phyloP scores from a whole-genome alignment of 495 filamentous ascomycete genomes.

The Trichodelitschia bisporula region DNA sequence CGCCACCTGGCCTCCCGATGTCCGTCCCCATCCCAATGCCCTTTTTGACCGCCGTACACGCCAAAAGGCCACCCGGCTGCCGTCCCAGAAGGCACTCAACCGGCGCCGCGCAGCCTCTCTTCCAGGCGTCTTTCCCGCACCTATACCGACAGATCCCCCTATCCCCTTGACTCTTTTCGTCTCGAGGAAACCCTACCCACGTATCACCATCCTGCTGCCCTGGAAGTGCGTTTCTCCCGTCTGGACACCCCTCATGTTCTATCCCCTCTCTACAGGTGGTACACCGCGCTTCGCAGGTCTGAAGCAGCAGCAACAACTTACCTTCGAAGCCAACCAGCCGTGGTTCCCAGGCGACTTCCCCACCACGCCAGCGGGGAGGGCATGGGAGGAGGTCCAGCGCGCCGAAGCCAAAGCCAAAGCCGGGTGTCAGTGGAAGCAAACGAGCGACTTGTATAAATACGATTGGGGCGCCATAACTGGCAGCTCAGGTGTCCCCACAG shows the following conservation, averaged over 20 bases:
- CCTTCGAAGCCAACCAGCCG: conserved; percentile 51
- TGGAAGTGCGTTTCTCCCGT: conserved; percentile 77
- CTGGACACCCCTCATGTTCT: conserved; percentile 75
- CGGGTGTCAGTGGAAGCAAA: conserved; percentile 45
- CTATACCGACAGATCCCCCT: conserved; percentile 41
- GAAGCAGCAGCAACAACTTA: conserved; percentile 51
- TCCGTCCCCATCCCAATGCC: conserved; percentile 22
- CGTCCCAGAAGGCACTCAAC: conserved; percentile 68
- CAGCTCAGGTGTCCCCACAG: neutral
- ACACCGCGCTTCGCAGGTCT: conserved; percentile 67
- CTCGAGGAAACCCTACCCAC: conserved; percentile 24
- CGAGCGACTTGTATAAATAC: conserved; percentile 46
- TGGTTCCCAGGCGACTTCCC: conserved; percentile 86
- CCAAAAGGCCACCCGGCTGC: conserved; percentile 35
- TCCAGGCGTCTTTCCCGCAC: conserved; percentile 37
- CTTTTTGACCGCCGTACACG: conserved; percentile 50
- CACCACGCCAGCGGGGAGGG: conserved; percentile 53
- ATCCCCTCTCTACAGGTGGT: conserved; percentile 54
- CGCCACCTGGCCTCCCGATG: conserved; percentile 46
- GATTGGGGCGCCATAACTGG: neutral
- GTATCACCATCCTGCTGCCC: conserved; percentile 61
- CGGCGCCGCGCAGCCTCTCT: conserved; percentile 44
- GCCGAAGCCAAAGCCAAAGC: conserved; percentile 28
- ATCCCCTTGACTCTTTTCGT: conserved; percentile 60
- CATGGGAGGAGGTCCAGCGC: conserved; percentile 48